A percentile compares a stretch with the other conserved stretches of the same genome.
Conservation (phyloP, 192 early-diverging fungal species). For the Entomortierella chlamydospora region DNA sequence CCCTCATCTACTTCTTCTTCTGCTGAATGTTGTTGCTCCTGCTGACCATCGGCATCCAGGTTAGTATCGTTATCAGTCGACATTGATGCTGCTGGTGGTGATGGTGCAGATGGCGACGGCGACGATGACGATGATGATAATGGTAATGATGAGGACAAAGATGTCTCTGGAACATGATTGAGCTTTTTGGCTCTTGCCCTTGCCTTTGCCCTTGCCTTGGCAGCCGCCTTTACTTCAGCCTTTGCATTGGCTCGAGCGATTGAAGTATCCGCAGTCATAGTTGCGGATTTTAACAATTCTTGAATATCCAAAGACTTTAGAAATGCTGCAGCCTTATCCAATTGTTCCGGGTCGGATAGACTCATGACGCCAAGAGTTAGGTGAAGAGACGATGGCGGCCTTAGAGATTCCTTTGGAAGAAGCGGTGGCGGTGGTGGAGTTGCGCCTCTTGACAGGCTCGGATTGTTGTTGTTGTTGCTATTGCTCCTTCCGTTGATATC, state of each 20-base stretch:
- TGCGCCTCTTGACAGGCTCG: not conserved
- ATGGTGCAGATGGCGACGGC: not conserved
- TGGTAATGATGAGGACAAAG: no score
- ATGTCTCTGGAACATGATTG: not conserved
- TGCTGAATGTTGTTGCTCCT: no score
- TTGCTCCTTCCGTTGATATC: not conserved
- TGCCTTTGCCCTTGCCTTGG: slow-evolving; percentile 4
- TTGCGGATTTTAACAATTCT: not conserved
- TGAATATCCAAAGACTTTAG: slow-evolving; percentile 1
- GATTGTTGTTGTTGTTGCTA: not conserved
- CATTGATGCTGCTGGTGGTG: not conserved
- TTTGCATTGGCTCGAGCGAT: not conserved
- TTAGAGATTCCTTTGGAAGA: slow-evolving; percentile 5
- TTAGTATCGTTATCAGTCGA: not conserved
- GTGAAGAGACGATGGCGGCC: not conserved
- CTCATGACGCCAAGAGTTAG: slow-evolving; percentile 21
- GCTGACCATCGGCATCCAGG: no score
- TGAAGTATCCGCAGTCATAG: not conserved
- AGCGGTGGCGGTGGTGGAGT: not conserved
- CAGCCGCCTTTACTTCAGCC: not conserved
- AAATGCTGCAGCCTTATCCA: not conserved
- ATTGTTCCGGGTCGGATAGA: not conserved
- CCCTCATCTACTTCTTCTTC: not conserved
- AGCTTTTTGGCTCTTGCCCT: not conserved
- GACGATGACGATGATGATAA: no score